A percentile compares a stretch with the other conserved stretches of the same genome.
Conservation (phyloP, 169 alveolate genomes). For the Eimeria nieschulzi region DNA sequence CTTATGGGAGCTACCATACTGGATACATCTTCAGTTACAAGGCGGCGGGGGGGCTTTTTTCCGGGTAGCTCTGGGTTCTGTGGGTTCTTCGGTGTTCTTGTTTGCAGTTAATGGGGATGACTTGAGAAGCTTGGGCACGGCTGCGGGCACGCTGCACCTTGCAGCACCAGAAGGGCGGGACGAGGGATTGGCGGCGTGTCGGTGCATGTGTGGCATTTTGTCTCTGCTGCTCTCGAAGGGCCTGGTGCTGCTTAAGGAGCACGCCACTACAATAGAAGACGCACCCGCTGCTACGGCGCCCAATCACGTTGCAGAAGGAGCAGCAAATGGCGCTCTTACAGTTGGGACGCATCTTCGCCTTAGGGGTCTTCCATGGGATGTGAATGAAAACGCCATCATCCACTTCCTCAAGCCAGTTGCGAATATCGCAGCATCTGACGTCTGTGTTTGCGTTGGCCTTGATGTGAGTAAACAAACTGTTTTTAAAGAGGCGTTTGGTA, state of each 20-base stretch:
- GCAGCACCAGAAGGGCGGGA: constrained; percentile 75
- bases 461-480: constrained; percentile 14
- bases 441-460: constrained; percentile 71
- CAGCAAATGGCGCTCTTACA: constrained; percentile 25
- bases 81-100: constrained; percentile 64
- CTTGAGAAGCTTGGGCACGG: constrained; percentile 59
- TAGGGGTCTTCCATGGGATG: constrained; percentile 81
- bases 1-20: not conserved
- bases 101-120: constrained; percentile 70
- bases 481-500: not conserved
- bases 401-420: constrained; percentile 72
- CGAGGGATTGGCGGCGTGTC: constrained; percentile 67
- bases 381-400: constrained; percentile 73
- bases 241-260: constrained; percentile 60
- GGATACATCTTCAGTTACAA: not conserved
- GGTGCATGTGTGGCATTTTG: constrained; percentile 68
- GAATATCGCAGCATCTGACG: constrained; percentile 17
- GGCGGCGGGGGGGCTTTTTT: not conserved
- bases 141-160: constrained; percentile 70
- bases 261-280: constrained; percentile 42
- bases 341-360: constrained; percentile 69
- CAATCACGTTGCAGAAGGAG: constrained; percentile 2
- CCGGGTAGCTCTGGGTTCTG: constrained; percentile 50
- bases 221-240: constrained; percentile 70
- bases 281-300: not conserved